Evolutionary conservation across 257 asterid species (phyloP).

Genomic region (Fraxinus americana): DNA sequence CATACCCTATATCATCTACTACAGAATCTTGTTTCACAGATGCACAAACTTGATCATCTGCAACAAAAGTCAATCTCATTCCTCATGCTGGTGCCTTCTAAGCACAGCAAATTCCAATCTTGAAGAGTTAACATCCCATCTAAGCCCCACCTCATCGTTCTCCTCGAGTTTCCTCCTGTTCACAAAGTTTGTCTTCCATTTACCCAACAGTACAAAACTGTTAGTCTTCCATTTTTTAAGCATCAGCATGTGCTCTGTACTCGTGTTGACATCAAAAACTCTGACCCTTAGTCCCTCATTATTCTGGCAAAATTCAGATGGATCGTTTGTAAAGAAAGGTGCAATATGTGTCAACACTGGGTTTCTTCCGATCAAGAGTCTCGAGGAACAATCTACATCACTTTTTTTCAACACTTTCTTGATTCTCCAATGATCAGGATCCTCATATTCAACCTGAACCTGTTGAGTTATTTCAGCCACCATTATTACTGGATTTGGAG

Average conservation of each 20-base stretch:
- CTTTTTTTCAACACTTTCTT: background rate
- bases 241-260: background rate
- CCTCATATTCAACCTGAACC: background rate
- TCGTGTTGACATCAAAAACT: background rate
- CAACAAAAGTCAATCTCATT: background rate
- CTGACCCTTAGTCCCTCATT: background rate
- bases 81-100: background rate
- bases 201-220: background rate
- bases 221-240: background rate
- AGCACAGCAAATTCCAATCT: background rate
- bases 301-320: background rate
- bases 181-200: background rate
- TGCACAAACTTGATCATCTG: background rate
- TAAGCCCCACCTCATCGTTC: slow-evolving; percentile 1
- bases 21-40: no score
- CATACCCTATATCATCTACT: no score
- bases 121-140: background rate
- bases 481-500: background rate
- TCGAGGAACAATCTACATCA: background rate
- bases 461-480: background rate
- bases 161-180: slow-evolving; percentile 14
- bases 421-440: background rate
- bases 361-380: background rate
- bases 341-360: background rate
- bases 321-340: background rate